A percentile compares a stretch with the other conserved stretches of the same genome.
Conservation (phyloP, 257 asterid genomes). For the Scutellaria galericulata region DNA sequence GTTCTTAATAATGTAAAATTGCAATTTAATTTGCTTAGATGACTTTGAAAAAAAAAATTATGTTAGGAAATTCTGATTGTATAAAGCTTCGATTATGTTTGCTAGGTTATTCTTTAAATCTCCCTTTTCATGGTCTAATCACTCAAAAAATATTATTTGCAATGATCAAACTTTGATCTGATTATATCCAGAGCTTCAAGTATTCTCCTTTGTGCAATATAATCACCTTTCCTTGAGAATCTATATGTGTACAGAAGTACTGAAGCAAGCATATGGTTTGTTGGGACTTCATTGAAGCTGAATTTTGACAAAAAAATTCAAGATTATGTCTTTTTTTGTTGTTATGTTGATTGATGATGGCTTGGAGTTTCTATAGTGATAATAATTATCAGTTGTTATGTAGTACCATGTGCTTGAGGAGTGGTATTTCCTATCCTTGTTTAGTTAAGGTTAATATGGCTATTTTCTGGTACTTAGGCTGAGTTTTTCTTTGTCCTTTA, state of each 20-base stretch:
- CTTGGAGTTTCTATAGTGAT: not conserved
- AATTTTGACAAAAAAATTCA: not conserved
- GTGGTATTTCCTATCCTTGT: not conserved
- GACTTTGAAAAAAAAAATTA: not conserved
- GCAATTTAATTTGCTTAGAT: conserved; percentile 22
- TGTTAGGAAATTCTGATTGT: conserved; percentile 7
- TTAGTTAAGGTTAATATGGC: not conserved
- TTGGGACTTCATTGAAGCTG: conserved; percentile 10
- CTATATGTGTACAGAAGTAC: not conserved
- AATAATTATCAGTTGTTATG: not conserved
- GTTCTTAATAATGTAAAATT: conserved; percentile 13
- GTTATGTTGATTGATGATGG: not conserved
- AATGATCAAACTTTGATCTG: not conserved
- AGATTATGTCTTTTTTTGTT: not conserved
- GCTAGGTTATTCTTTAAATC: not conserved
- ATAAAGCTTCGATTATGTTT: not conserved
- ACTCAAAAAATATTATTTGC: not conserved
- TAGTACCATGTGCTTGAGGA: not conserved
- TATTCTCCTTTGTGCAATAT: not conserved
- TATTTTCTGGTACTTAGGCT: not conserved
- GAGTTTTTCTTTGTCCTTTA: not conserved
- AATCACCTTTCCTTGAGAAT: not conserved
- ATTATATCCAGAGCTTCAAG: not conserved
- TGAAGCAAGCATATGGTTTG: not conserved
- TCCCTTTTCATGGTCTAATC: not conserved